Evolutionary conservation across 352 stramenopile species (phyloP).

Genomic region (Pythium brachiatum): DNA sequence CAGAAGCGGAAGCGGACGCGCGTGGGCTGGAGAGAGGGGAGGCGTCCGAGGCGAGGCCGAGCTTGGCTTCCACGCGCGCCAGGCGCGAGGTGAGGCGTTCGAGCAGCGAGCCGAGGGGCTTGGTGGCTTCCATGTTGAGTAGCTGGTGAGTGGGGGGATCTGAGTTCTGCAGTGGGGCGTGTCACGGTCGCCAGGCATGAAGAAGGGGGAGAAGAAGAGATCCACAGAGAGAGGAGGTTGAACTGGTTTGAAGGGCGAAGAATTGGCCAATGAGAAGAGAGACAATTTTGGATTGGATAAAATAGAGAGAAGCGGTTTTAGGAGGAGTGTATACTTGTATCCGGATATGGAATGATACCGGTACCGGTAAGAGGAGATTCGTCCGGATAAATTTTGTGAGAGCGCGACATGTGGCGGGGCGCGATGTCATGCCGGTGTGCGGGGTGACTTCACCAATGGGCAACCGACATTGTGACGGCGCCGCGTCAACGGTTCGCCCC

Average conservation of each 20-base stretch:
- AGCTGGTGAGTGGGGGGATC: background rate
- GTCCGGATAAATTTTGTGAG: too few species aligned
- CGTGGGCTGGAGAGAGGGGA: constrained; percentile 26
- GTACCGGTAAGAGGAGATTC: background rate
- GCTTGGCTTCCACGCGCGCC: constrained; percentile 55
- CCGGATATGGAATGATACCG: constrained; percentile 5
- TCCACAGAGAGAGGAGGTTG: constrained; percentile 12
- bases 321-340: constrained; percentile 9
- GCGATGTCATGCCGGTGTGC: constrained; percentile 6
- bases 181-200: background rate
- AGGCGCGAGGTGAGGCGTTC: constrained; percentile 63
- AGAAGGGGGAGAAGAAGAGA: constrained; percentile 3
- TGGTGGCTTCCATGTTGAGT: constrained; percentile 33
- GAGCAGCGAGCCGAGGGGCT: constrained; percentile 63
- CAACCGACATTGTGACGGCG: constrained; percentile 6
- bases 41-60: constrained; percentile 36
- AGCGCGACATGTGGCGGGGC: too few species aligned
- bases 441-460: constrained; percentile 21
- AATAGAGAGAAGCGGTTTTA: constrained; percentile 9
- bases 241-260: constrained; percentile 9
- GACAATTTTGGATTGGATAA: constrained; percentile 3
- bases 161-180: background rate
- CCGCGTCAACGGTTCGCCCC: constrained; percentile 11
- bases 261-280: constrained; percentile 11
- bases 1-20: constrained; percentile 6